These are phyloP conservation scores for Populus hybrid DNA, from an alignment of 441 rosid genomes.

Conservation along the genomic window DNA sequence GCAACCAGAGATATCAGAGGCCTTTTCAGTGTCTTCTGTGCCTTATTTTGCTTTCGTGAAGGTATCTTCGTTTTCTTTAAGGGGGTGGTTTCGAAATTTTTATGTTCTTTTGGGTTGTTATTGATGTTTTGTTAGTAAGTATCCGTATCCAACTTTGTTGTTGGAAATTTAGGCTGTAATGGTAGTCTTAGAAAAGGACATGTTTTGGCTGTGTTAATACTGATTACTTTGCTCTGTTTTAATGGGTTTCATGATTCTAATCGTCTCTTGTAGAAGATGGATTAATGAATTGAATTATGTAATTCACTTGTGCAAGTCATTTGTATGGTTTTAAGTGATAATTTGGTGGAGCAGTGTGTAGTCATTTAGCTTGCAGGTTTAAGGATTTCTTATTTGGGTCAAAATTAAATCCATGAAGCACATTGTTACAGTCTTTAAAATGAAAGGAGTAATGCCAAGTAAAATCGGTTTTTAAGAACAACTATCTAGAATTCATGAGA, in stretches of 20 bases:
- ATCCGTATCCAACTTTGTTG: background rate
- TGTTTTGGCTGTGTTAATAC: background rate
- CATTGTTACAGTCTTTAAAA: background rate
- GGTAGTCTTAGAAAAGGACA: background rate
- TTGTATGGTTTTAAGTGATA: background rate
- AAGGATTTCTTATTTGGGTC: background rate
- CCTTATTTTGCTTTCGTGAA: constrained; percentile 85
- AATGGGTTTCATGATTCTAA: background rate
- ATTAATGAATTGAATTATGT: background rate
- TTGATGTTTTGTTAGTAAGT: background rate
- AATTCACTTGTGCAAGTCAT: background rate
- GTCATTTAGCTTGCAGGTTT: background rate
- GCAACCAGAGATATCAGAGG: constrained; percentile 84
- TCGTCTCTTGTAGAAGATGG: background rate
- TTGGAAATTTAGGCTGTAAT: background rate
- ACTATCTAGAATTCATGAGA: background rate
- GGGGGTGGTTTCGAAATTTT: background rate
- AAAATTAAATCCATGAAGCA: background rate
- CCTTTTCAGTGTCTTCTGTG: constrained; percentile 75
- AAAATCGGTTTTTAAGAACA: background rate
- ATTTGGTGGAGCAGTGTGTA: background rate
- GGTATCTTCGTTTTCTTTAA: constrained; percentile 29
- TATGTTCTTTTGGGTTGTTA: background rate
- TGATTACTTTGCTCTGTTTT: background rate
- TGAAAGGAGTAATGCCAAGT: background rate